A percentile compares a stretch with the other conserved stretches of the same genome.
phyloP scores from a whole-genome alignment of 371 early-diverging fungal genomes.

The Actinomucor elegans region DNA sequence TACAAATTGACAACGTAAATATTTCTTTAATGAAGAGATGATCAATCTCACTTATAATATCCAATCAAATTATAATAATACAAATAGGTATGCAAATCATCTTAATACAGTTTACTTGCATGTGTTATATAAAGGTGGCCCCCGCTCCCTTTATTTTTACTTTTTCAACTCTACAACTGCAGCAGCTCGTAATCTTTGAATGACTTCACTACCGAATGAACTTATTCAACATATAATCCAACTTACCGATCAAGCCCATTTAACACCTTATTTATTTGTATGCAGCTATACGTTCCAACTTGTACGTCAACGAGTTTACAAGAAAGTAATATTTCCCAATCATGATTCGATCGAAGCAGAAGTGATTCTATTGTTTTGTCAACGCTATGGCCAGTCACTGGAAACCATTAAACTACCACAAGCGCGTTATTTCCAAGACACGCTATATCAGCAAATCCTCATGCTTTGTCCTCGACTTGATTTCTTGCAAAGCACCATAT shows the following conservation, averaged over 20 bases:
- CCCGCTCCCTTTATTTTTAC: neutral
- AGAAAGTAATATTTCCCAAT: conserved; percentile 44
- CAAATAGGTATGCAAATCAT: neutral
- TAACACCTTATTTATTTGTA: conserved; percentile 8
- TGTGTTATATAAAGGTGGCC: neutral
- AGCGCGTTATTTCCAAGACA: conserved; percentile 24
- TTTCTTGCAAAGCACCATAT: conserved; percentile 34
- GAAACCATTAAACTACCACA: conserved; percentile 42
- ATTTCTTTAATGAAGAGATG: too few species aligned
- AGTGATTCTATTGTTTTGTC: conserved; percentile 34
- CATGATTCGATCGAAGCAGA: conserved; percentile 2
- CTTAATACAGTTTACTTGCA: conserved; percentile 1
- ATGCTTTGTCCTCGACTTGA: conserved; percentile 30
- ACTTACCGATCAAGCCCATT: conserved; percentile 6
- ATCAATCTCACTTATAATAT: too few species aligned
- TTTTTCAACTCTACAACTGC: neutral
- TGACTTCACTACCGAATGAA: conserved; percentile 13
- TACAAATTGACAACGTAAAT: too few species aligned
- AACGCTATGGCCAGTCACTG: conserved; percentile 33
- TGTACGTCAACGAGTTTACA: conserved; percentile 33
- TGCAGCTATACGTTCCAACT: conserved; percentile 29
- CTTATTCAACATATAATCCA: conserved; percentile 8
- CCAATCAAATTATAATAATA: too few species aligned
- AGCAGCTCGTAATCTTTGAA: too few species aligned
- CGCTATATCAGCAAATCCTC: conserved; percentile 21